These are phyloP conservation scores for Colletotrichum magnum DNA, from an alignment of 2,329 filamentous ascomycete genomes.

Conservation along the genomic window DNA sequence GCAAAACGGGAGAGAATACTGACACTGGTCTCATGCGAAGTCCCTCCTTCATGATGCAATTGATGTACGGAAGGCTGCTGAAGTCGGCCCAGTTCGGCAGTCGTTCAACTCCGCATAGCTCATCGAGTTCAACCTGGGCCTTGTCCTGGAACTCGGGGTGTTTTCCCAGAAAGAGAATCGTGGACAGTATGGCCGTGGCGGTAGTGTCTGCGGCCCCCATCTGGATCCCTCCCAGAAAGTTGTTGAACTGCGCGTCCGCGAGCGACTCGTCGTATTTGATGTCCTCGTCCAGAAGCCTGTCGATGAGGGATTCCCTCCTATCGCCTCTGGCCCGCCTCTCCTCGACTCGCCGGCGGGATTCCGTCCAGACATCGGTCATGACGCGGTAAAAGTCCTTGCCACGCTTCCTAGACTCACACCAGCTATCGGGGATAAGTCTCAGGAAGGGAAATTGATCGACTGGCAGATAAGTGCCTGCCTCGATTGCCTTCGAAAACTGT, in stretches of 20 bases:
- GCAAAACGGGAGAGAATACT: background rate
- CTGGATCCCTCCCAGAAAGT: slow-evolving; percentile 54
- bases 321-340: slow-evolving; percentile 47
- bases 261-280: slow-evolving; percentile 46
- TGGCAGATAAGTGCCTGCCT: slow-evolving; percentile 62
- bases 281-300: slow-evolving; percentile 56
- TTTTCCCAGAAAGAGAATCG: slow-evolving; percentile 58
- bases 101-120: slow-evolving; percentile 52
- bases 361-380: slow-evolving; percentile 58
- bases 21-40: slow-evolving; percentile 57
- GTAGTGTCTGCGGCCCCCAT: slow-evolving; percentile 54
- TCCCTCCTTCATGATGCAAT: slow-evolving; percentile 57
- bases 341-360: slow-evolving; percentile 51
- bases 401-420: slow-evolving; percentile 56
- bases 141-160: slow-evolving; percentile 54
- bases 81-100: slow-evolving; percentile 55
- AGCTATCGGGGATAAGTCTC: slow-evolving; percentile 58
- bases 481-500: slow-evolving; percentile 54
- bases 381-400: slow-evolving; percentile 52
- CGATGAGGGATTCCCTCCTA: slow-evolving; percentile 52
- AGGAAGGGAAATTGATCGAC: slow-evolving; percentile 63
- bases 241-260: slow-evolving; percentile 48
- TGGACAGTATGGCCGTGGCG: slow-evolving; percentile 51
- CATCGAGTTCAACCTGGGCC: slow-evolving; percentile 58
- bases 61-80: slow-evolving; percentile 56